A percentile compares a stretch with the other conserved stretches of the same genome.
These are phyloP conservation scores for Syncephalis plumigaleata DNA, from an alignment of 371 early-diverging fungal species.

Conservation along the genomic window DNA sequence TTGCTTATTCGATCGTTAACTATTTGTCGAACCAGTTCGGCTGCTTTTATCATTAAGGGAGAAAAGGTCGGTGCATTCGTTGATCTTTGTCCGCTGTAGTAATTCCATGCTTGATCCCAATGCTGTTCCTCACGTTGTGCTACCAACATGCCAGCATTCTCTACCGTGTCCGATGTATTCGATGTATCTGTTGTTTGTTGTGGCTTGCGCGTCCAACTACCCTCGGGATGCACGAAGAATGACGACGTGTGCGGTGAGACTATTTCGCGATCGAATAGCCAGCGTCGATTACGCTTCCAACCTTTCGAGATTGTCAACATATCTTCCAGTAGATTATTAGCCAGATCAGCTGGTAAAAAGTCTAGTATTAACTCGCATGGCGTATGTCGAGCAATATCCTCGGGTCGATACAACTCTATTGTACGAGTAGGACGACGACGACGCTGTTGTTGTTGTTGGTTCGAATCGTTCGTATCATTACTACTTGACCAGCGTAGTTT, in stretches of 20 bases:
- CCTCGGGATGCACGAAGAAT: conserved; percentile 11
- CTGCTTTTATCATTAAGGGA: background rate
- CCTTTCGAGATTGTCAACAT: conserved; percentile 15
- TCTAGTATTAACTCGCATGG: conserved; percentile 15
- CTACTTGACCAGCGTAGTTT: too few species aligned
- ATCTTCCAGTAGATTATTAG: conserved; percentile 8
- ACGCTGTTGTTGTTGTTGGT: too few species aligned
- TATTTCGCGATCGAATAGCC: conserved; percentile 19
- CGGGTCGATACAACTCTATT: background rate
- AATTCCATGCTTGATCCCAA: background rate
- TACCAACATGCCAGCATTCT: conserved; percentile 1
- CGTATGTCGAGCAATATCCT: conserved; percentile 10
- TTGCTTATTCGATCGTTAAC: background rate
- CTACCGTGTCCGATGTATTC: background rate
- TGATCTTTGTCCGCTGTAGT: background rate
- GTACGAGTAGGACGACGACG: too few species aligned
- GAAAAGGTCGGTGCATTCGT: background rate
- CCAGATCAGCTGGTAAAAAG: conserved; percentile 13
- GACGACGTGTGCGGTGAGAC: conserved; percentile 16
- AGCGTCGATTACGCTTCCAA: conserved; percentile 18
- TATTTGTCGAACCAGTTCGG: background rate
- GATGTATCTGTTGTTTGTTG: too few species aligned
- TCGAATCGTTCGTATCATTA: too few species aligned
- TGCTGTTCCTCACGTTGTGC: background rate
- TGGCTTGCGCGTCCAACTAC: conserved; percentile 13